Evolutionary conservation across 306 rosid species (phyloP).

Genomic region (Vicia sativa): DNA sequence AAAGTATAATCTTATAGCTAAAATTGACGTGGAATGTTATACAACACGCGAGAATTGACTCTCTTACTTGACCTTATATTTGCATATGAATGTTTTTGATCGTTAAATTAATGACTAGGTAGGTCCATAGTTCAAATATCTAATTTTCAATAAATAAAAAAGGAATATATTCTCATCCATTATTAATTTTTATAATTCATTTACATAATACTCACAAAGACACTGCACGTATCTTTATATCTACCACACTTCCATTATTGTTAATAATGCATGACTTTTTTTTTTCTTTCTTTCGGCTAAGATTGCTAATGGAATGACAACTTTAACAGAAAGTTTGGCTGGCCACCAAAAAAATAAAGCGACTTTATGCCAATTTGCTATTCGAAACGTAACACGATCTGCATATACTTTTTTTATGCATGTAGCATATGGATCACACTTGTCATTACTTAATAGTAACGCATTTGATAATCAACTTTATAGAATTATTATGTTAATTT

Average conservation of each 20-base stretch:
- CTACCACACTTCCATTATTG: slow-evolving; percentile 34
- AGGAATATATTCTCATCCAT: slow-evolving; percentile 58
- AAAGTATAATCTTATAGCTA: not conserved
- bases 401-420: slow-evolving; percentile 41
- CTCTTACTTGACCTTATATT: slow-evolving; percentile 36
- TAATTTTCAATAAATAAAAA: slow-evolving; percentile 10
- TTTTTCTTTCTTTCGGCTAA: slow-evolving; percentile 14
- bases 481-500: not conserved
- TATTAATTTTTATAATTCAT: slow-evolving; percentile 29
- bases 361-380: slow-evolving; percentile 41
- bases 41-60: slow-evolving; percentile 30
- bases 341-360: slow-evolving; percentile 49
- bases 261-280: slow-evolving; percentile 27
- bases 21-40: slow-evolving; percentile 32
- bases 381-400: slow-evolving; percentile 32
- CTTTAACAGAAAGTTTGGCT: slow-evolving; percentile 50
- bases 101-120: slow-evolving; percentile 24
- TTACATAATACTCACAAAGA: slow-evolving; percentile 37
- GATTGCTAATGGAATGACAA: slow-evolving; percentile 41
- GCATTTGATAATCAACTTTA: slow-evolving; percentile 23
- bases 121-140: slow-evolving; percentile 23
- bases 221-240: slow-evolving; percentile 40
- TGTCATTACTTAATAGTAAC: slow-evolving; percentile 33
- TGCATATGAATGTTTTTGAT: slow-evolving; percentile 27
- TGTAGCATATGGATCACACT: slow-evolving; percentile 33